Evolutionary conservation across 2,329 filamentous ascomycete genomes (phyloP).

Genomic region (Paraphoma chrysanthemicola): DNA sequence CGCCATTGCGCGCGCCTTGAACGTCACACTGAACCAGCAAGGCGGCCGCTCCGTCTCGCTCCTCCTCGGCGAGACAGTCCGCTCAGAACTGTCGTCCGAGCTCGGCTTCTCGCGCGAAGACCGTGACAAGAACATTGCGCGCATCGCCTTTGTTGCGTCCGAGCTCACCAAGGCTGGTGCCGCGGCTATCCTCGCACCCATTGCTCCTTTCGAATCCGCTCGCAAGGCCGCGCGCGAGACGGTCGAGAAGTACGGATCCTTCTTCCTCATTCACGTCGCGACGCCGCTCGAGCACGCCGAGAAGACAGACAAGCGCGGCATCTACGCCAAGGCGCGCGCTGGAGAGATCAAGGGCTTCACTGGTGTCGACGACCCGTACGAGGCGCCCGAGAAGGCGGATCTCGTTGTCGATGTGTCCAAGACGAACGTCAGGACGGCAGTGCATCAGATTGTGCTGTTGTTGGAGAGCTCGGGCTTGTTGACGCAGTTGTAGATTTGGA

Average conservation of each 20-base stretch:
- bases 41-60: conserved; percentile 93
- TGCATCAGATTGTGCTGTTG: conserved; percentile 95
- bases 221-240: conserved; percentile 81
- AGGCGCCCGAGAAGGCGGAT: conserved; percentile 80
- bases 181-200: conserved; percentile 94
- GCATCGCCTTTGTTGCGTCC: conserved; percentile 94
- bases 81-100: conserved; percentile 89
- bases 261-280: conserved; percentile 94
- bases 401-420: conserved; percentile 84
- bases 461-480: conserved; percentile 89
- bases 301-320: conserved; percentile 91
- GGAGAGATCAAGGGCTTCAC: conserved; percentile 99
- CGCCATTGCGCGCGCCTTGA: conserved; percentile 90
- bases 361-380: conserved; percentile 96
- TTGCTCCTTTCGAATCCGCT: conserved; percentile 86
- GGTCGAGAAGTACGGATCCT: conserved; percentile 85
- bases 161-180: conserved; percentile 93
- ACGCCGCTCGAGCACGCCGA: conserved; percentile 92
- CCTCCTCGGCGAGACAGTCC: conserved; percentile 93
- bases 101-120: conserved; percentile 94
- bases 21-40: conserved; percentile 98
- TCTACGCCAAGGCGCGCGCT: conserved; percentile 81
- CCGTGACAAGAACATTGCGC: conserved; percentile 91
- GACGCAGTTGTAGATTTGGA: conserved; percentile 58
- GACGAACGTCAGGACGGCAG: conserved; percentile 88